Percentiles rank a stretch among this genome's conserved stretches.
Evolutionary conservation across 2,329 filamentous ascomycete genomes (phyloP).

Genomic region (Eutypella sp.): DNA sequence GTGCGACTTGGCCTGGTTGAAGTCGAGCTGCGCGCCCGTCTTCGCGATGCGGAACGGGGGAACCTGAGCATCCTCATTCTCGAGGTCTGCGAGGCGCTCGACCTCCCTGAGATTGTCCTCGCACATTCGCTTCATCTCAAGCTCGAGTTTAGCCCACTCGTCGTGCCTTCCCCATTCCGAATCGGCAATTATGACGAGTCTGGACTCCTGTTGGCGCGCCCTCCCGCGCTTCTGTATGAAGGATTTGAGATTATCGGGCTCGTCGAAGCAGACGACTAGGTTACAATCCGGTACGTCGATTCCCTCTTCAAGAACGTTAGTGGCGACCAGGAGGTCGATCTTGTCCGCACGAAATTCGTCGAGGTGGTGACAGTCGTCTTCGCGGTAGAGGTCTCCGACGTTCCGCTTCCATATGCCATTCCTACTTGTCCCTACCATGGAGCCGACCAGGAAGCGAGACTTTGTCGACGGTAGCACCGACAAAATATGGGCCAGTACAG

Average conservation of each 20-base stretch:
- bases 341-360: constrained; percentile 49
- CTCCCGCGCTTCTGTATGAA: constrained; percentile 55
- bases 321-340: constrained; percentile 56
- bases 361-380: constrained; percentile 30
- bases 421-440: constrained; percentile 51
- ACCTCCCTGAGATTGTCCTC: constrained; percentile 56
- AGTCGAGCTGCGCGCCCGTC: constrained; percentile 61
- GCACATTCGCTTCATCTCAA: constrained; percentile 66
- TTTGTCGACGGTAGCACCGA: constrained; percentile 43
- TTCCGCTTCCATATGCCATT: constrained; percentile 31
- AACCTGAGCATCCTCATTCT: constrained; percentile 35
- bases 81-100: constrained; percentile 39
- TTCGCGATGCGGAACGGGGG: constrained; percentile 31
- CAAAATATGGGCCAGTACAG: constrained; percentile 55
- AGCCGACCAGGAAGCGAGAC: constrained; percentile 45
- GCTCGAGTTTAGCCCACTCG: constrained; percentile 64
- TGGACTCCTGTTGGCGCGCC: constrained; percentile 46
- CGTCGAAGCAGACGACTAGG: constrained; percentile 54
- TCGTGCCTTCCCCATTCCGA: constrained; percentile 23
- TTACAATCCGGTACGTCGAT: constrained; percentile 64
- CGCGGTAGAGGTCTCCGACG: constrained; percentile 30
- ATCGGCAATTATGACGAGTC: constrained; percentile 41
- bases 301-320: constrained; percentile 62
- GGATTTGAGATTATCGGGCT: constrained; percentile 45
- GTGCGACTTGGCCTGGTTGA: constrained; percentile 70